Conservation (phyloP, 2,329 filamentous ascomycete species). For the Neonectria sp. region DNA sequence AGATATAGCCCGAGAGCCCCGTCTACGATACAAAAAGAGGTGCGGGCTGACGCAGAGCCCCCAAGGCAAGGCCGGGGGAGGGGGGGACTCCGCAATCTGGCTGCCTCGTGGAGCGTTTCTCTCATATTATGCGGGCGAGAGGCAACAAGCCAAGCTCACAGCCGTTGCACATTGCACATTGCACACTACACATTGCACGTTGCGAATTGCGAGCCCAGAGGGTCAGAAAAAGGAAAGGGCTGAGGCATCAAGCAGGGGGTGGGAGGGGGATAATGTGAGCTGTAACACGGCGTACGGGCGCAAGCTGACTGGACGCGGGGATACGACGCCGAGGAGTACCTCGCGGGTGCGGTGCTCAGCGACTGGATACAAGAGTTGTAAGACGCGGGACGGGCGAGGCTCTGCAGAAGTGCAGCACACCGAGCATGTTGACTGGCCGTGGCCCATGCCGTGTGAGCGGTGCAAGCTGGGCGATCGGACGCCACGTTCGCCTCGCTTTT, state of each 20-base stretch:
- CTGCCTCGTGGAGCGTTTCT: constrained; percentile 35
- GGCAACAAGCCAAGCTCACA: constrained; percentile 26
- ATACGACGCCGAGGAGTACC: constrained; percentile 12
- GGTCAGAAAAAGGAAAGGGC: constrained; percentile 17
- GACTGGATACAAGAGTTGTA: background rate
- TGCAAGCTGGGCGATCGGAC: constrained; percentile 43
- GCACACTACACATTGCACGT: constrained; percentile 42
- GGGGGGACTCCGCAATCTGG: constrained; percentile 24
- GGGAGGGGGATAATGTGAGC: constrained; percentile 2
- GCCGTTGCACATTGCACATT: constrained; percentile 41
- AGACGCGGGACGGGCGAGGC: constrained; percentile 35
- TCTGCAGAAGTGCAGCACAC: constrained; percentile 30
- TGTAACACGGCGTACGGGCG: constrained; percentile 8
- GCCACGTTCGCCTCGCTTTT: constrained; percentile 48
- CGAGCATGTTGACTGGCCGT: constrained; percentile 15
- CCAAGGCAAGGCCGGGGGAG: background rate
- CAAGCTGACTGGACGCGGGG: constrained; percentile 16
- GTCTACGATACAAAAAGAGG: constrained; percentile 3
- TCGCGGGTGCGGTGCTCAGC: constrained; percentile 4
- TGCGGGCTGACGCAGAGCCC: constrained; percentile 6
- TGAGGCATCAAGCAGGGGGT: constrained; percentile 14
- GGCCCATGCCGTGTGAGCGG: constrained; percentile 27
- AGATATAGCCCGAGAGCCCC: constrained; percentile 20
- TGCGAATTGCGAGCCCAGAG: constrained; percentile 7
- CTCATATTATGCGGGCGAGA: constrained; percentile 46